Evolutionary conservation across 2,329 filamentous ascomycete genomes (phyloP).

Genomic region (Ceratocystis huliohia): DNA sequence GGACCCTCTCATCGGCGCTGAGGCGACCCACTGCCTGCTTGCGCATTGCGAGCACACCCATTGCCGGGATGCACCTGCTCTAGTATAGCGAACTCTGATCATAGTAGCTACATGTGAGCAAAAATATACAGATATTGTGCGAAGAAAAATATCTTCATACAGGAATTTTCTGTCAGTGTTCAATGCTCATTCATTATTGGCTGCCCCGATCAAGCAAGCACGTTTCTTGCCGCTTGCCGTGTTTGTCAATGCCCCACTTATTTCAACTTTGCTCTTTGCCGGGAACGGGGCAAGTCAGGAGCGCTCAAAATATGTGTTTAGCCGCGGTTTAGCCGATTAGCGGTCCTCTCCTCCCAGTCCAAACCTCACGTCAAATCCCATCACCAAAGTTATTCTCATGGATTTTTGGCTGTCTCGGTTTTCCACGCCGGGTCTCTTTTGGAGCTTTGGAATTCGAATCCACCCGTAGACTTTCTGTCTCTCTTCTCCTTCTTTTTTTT

Average conservation of each 20-base stretch:
- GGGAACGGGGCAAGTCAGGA: slow-evolving; percentile 5
- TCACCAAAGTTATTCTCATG: slow-evolving; percentile 21
- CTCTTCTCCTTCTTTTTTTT: background rate
- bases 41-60: slow-evolving; percentile 16
- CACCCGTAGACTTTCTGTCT: slow-evolving; percentile 17
- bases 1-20: background rate
- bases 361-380: slow-evolving; percentile 8
- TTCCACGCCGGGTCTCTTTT: slow-evolving; percentile 12
- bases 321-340: slow-evolving; percentile 19
- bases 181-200: background rate
- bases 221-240: background rate
- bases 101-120: slow-evolving; percentile 13
- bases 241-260: slow-evolving; percentile 8
- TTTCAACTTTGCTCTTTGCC: slow-evolving; percentile 10
- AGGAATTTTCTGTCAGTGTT: too few species aligned
- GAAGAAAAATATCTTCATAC: background rate
- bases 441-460: slow-evolving; percentile 13
- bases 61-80: slow-evolving; percentile 6
- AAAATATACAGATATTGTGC: background rate
- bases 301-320: background rate
- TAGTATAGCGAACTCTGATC: slow-evolving; percentile 21
- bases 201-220: background rate
- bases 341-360: slow-evolving; percentile 9
- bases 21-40: background rate
- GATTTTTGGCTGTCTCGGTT: slow-evolving; percentile 12